phyloP scores from a whole-genome alignment of 352 stramenopile species.

The Pythium aquatile region DNA sequence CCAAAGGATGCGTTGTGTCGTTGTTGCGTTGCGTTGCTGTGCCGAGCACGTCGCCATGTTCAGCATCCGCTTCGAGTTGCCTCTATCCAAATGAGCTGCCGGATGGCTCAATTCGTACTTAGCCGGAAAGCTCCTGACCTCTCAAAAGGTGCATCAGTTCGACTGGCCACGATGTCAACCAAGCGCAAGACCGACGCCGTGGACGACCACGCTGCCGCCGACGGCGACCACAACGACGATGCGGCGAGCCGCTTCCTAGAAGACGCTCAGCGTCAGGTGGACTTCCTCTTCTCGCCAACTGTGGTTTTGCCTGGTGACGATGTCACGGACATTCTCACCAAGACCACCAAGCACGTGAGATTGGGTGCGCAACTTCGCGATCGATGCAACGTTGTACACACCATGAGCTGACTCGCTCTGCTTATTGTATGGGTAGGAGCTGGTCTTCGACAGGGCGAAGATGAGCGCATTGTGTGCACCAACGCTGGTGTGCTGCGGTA shows the following conservation, averaged over 20 bases:
- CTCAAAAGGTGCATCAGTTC: slow-evolving; percentile 12
- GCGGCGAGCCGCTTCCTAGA: slow-evolving; percentile 64
- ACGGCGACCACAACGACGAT: slow-evolving; percentile 29
- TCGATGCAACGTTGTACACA: background rate
- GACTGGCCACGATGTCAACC: slow-evolving; percentile 37
- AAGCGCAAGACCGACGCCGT: slow-evolving; percentile 46
- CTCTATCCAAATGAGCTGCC: background rate
- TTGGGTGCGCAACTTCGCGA: slow-evolving; percentile 38
- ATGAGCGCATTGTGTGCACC: slow-evolving; percentile 69
- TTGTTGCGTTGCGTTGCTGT: background rate
- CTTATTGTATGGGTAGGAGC: slow-evolving; percentile 35
- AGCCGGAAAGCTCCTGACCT: background rate
- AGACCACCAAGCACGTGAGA: slow-evolving; percentile 64
- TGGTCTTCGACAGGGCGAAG: slow-evolving; percentile 52
- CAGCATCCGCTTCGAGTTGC: background rate
- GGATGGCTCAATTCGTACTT: slow-evolving; percentile 27
- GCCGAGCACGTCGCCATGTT: too few relatives aligned
- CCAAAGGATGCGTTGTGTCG: background rate
- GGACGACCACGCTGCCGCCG: slow-evolving; percentile 17
- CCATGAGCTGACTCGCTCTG: slow-evolving; percentile 1
- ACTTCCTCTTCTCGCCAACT: slow-evolving; percentile 72
- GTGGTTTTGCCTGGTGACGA: slow-evolving; percentile 80
- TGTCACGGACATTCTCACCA: slow-evolving; percentile 73
- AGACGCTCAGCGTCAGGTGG: slow-evolving; percentile 68
- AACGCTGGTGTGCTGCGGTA: slow-evolving; percentile 86